Base-by-base conservation (phyloP, 768 basidiomycete species). In the Termitomyces sp. region DNA sequence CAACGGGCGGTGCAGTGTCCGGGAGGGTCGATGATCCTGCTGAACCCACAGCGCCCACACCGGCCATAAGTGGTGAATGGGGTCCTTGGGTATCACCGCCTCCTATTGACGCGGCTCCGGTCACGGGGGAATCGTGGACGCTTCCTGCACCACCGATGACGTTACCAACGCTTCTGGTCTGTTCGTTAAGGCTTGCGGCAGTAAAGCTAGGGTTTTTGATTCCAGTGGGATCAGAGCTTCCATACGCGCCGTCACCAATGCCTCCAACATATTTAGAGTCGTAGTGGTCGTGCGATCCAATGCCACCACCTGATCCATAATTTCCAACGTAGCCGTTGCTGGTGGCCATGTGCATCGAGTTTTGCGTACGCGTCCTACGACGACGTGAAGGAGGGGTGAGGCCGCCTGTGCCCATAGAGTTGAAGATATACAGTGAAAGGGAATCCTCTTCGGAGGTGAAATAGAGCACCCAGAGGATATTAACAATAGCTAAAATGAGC, bases 361-460 rank as follows among this genome's bases (percentile, higher is more conserved):
- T 75, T 51, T 73, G 71, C 11, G 81, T 78, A 53, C 86, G 84
- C 19, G 88, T 85, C 51, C 90, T 79, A 59, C 90, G 85, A 56
- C 90, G 83, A 53, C 89, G 84, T 2, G 85, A 84, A 46, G 92
- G 91, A 10, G 89, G 83, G 1, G 87, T 84, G 47, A 93, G 85
- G 41, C 91, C 90, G 52, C 90, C 90, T 38, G 89, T 89, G 52
- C 91, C 90, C 64, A 91, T 74, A n/a, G 83, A 79, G 70, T 92
- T 94, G 81, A 97, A 91, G 59, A 96, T 63, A 70, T 94, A 81
- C 48, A 93, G 80, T 28, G 80, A 71, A 59, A 93, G 84, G 0
- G 93, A 93, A 66, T 95, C 93, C 64, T 97, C 94, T 65, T 98
- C 95, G 1, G 95, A 91, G 2, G 95, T 97, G 71, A 99, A 96